phyloP scores from a whole-genome alignment of 2,329 filamentous ascomycete species.

The Pseudogymnoascus sp. region DNA sequence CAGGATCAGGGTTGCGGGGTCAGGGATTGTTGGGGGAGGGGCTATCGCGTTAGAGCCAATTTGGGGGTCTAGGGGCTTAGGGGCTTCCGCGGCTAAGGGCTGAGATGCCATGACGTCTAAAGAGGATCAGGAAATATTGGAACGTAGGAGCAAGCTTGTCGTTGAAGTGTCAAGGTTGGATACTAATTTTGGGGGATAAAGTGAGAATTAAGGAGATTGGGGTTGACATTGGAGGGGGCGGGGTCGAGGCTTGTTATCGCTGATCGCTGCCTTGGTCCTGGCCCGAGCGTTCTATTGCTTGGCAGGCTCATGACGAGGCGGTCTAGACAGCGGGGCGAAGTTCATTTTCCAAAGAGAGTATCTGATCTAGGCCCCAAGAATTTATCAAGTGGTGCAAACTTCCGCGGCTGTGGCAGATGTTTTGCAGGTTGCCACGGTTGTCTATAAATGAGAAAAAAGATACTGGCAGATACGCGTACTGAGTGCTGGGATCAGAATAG shows the following conservation, averaged over 20 bases:
- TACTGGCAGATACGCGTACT: neutral
- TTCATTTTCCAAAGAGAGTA: neutral
- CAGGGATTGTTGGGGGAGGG: neutral
- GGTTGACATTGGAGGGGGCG: neutral
- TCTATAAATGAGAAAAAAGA: too few relatives aligned
- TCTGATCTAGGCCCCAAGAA: neutral
- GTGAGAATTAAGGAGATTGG: neutral
- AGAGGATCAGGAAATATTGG: neutral
- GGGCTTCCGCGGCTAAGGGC: neutral
- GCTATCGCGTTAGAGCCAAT: neutral
- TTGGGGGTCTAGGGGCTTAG: neutral
- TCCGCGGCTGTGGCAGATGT: neutral
- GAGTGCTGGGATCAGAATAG: neutral
- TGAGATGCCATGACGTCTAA: neutral
- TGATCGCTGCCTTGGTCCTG: neutral
- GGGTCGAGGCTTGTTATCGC: conserved; percentile 3
- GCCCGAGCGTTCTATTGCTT: conserved; percentile 1
- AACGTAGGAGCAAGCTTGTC: neutral
- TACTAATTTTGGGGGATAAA: neutral
- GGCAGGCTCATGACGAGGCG: neutral
- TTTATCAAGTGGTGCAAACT: neutral
- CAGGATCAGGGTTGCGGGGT: neutral
- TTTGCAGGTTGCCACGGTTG: too few relatives aligned
- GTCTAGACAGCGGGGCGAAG: neutral
- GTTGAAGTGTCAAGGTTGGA: neutral